Base-by-base conservation (phyloP, 2,329 filamentous ascomycete genomes). In the Neonectria magnoliae region DNA sequence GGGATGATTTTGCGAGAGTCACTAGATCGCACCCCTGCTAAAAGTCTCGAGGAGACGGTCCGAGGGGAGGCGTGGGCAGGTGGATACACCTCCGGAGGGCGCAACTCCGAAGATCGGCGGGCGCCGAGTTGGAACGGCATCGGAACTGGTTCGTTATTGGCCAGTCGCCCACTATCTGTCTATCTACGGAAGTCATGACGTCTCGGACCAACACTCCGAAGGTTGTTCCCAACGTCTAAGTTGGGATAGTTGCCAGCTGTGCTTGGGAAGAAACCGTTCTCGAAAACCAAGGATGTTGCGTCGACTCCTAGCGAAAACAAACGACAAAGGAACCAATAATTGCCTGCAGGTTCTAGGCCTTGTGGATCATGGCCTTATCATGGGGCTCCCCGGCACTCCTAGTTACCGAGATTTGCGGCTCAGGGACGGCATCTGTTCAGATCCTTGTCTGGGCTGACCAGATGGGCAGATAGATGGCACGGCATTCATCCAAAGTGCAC, bases 21-120 rank as follows among this genome's bases (percentile, higher is more conserved):
- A 51, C 47, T 38, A 38, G 13, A 47, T 52, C 53, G 47, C 33
- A 57, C 51, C 36, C 58, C 53, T 55, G 52, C 33, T 5, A 2
- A 33, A 25, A 51, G 53, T 31, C 10, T 25, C 13, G 11, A 36
- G 13, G 5, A 36, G 14, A 36, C 33, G 33, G 33, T 36, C 33
- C 33, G 38, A 48, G 47, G 20, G 20, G 25, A 47, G 55, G 6
- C 50, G 59, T 51, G 13, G 33, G 51, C 55, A 42, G 52, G 60
- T 66, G 66, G 64, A 60, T 33, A 50, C 54, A n/a, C 20, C 13
- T 44, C 51, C 56, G 56, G 61, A 55, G 56, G 55, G 55, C 60
- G 51, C 55, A 50, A 38, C 60, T 68, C 66, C 66, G 66, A 61
- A 57, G 57, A 68, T 67, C 66, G 66, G 66, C 64, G 64, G 53